Percentiles rank a stretch among this genome's conserved stretches.
Conservation (phyloP, 2,329 filamentous ascomycete genomes). For the Aspergillus sp. region DNA sequence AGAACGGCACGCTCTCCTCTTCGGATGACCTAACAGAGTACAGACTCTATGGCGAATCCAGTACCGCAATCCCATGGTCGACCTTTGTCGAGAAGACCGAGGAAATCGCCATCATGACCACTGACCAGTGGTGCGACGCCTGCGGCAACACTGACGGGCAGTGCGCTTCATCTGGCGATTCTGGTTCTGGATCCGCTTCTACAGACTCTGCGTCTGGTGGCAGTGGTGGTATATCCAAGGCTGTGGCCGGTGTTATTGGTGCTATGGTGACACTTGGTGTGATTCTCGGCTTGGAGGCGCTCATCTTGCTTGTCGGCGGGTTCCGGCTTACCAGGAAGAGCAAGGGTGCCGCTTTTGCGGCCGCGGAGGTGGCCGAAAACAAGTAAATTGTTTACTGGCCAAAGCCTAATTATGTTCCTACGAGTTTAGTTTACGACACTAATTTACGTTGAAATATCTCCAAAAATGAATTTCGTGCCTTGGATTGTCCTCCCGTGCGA, state of each 20-base stretch:
- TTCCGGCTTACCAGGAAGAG: slow-evolving; percentile 60
- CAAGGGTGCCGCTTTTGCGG: slow-evolving; percentile 13
- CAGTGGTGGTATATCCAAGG: slow-evolving; percentile 58
- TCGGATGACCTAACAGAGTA: slow-evolving; percentile 51
- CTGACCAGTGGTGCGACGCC: slow-evolving; percentile 68
- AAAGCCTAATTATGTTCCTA: neutral
- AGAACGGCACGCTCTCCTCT: slow-evolving; percentile 57
- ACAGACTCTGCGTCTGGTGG: slow-evolving; percentile 17
- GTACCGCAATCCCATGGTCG: slow-evolving; percentile 62
- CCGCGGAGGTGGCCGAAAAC: slow-evolving; percentile 22
- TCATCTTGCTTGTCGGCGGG: slow-evolving; percentile 57
- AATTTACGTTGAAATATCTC: neutral
- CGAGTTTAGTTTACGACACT: neutral
- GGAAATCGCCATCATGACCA: slow-evolving; percentile 66
- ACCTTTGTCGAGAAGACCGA: slow-evolving; percentile 65
- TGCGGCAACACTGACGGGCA: slow-evolving; percentile 72
- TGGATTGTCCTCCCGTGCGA: neutral
- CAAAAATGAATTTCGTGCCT: neutral
- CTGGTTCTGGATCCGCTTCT: slow-evolving; percentile 28
- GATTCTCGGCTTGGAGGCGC: slow-evolving; percentile 56
- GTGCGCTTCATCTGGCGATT: slow-evolving; percentile 55
- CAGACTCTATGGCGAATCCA: slow-evolving; percentile 60
- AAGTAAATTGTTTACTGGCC: slow-evolving; percentile 2
- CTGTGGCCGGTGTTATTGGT: slow-evolving; percentile 79
- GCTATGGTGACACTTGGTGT: slow-evolving; percentile 68